These are phyloP conservation scores for Isatis tinctoria DNA, from an alignment of 345 rosid species.

Conservation along the genomic window DNA sequence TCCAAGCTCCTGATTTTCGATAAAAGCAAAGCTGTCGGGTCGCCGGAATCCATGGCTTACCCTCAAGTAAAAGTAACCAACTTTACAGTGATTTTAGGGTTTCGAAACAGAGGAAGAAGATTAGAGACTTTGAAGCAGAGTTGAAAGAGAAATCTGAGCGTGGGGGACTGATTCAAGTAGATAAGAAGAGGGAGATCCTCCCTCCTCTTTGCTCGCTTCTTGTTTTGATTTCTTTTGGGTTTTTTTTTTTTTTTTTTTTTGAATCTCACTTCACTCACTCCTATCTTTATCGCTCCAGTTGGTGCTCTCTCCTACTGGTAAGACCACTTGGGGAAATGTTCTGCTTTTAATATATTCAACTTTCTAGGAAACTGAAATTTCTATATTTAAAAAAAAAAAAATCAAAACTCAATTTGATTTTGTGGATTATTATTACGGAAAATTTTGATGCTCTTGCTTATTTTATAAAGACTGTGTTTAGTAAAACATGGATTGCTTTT, in stretches of 20 bases:
- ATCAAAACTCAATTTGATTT: neutral
- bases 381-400: neutral
- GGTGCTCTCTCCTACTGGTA: conserved; percentile 32
- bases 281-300: conserved; percentile 37
- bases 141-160: neutral
- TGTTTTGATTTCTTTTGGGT: conserved; percentile 8
- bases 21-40: conserved; percentile 58
- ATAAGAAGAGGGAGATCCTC: conserved; percentile 22
- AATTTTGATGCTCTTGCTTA: conserved; percentile 1
- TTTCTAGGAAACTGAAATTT: conserved; percentile 29
- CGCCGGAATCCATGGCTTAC: conserved; percentile 69
- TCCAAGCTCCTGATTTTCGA: conserved; percentile 61
- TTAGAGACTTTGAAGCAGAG: neutral
- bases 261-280: conserved; percentile 29
- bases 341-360: conserved; percentile 20
- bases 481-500: neutral
- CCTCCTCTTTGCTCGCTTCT: conserved; percentile 20
- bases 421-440: neutral
- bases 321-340: conserved; percentile 36
- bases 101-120: neutral
- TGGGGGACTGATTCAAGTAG: neutral
- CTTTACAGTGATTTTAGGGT: neutral
- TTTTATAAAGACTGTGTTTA: conserved; percentile 2
- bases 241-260: neutral
- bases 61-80: neutral